Percentiles rank a stretch among this genome's conserved stretches.
These are phyloP conservation scores for Penicillium rolfsii DNA, from an alignment of 2,329 filamentous ascomycete species.

Conservation along the genomic window DNA sequence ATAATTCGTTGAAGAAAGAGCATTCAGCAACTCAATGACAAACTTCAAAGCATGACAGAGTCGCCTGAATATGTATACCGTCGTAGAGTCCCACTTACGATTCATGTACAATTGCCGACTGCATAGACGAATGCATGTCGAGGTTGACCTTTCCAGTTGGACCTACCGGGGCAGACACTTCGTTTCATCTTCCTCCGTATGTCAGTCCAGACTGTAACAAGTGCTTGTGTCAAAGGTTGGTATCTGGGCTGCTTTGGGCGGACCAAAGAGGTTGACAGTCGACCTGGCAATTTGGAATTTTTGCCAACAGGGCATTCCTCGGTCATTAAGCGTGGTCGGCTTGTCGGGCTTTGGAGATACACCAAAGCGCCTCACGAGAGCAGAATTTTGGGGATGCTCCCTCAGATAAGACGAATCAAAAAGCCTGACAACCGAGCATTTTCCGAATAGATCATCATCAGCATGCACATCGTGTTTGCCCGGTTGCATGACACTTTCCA, in stretches of 20 bases:
- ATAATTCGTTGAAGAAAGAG: background rate
- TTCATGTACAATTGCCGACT: background rate
- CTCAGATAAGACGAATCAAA: background rate
- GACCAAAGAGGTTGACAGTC: background rate
- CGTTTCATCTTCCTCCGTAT: background rate
- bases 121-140: background rate
- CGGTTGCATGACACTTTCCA: background rate
- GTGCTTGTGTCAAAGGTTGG: background rate
- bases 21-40: background rate
- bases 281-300: background rate
- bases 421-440: background rate
- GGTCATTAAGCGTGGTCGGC: background rate
- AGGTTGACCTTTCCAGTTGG: background rate
- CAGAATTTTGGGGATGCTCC: background rate
- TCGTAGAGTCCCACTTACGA: background rate
- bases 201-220: background rate
- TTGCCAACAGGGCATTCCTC: background rate
- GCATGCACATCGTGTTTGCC: background rate
- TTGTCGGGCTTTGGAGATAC: too few species aligned
- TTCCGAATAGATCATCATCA: background rate
- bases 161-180: background rate
- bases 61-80: background rate
- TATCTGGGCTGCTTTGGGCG: background rate
- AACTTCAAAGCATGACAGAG: background rate
- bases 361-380: background rate